These are phyloP conservation scores for Colletotrichum sp. DNA, from an alignment of 2,329 filamentous ascomycete genomes.

Conservation along the genomic window DNA sequence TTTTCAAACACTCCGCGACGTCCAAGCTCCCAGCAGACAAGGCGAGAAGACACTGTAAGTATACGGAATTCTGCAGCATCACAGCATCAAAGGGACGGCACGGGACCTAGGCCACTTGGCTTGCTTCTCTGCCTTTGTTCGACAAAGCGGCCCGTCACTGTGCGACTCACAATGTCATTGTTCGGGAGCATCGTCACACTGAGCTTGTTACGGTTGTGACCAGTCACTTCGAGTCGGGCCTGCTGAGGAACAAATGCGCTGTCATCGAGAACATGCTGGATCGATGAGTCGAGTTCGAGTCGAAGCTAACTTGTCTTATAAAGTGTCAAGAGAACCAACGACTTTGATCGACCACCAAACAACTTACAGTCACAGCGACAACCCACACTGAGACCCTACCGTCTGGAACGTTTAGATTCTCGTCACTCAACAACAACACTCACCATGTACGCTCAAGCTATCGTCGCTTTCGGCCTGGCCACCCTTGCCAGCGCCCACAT, in stretches of 20 bases:
- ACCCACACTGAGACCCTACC: slow-evolving; percentile 25
- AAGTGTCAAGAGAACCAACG: slow-evolving; percentile 13
- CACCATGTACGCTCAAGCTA: slow-evolving; percentile 57
- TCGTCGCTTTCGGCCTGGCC: slow-evolving; percentile 61
- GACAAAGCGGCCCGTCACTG: slow-evolving; percentile 5
- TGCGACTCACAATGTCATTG: slow-evolving; percentile 17
- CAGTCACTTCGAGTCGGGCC: slow-evolving; percentile 16
- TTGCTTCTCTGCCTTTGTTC: slow-evolving; percentile 10
- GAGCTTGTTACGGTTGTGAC: background rate
- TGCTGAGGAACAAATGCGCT: slow-evolving; percentile 12
- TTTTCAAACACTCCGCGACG: slow-evolving; percentile 5
- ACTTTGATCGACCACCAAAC: background rate
- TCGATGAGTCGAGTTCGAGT: background rate
- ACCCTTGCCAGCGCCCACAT: slow-evolving; percentile 75
- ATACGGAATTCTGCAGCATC: background rate
- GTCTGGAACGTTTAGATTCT: slow-evolving; percentile 46
- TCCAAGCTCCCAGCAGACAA: slow-evolving; percentile 16
- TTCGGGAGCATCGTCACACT: slow-evolving; percentile 7
- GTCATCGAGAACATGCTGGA: slow-evolving; percentile 8
- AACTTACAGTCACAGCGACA: slow-evolving; percentile 19
- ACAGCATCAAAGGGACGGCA: background rate
- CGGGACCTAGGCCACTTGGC: background rate
- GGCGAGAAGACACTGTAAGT: slow-evolving; percentile 22
- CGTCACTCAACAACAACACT: slow-evolving; percentile 34
- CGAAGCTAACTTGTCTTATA: slow-evolving; percentile 6